phyloP scores from a whole-genome alignment of 352 stramenopile species.

The Pilasporangium apinafurcum region DNA sequence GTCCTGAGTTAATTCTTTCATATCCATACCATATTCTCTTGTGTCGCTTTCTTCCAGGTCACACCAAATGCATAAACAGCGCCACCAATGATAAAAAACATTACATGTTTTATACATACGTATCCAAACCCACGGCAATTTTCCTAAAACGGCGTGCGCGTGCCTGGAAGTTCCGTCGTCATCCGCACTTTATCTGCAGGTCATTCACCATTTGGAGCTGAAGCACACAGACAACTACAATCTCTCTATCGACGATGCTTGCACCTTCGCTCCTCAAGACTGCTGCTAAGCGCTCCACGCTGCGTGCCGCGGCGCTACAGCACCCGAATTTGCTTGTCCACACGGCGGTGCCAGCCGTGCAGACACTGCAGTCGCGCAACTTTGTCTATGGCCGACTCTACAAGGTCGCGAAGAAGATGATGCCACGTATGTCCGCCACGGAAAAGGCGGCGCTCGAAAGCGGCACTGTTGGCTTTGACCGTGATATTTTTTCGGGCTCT shows the following conservation, averaged over 20 bases:
- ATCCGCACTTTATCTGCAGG: background rate
- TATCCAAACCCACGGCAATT: too few relatives aligned
- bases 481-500: constrained; percentile 95
- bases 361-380: constrained; percentile 55
- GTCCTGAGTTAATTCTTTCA: too few relatives aligned
- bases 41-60: too few relatives aligned
- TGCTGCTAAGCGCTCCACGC: constrained; percentile 26
- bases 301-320: constrained; percentile 1
- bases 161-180: background rate
- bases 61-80: too few relatives aligned
- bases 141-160: too few relatives aligned
- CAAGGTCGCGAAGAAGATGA: constrained; percentile 92
- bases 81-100: too few relatives aligned
- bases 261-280: constrained; percentile 33
- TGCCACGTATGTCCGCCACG: constrained; percentile 94
- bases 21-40: too few relatives aligned
- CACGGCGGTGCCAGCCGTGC: constrained; percentile 34
- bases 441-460: constrained; percentile 94
- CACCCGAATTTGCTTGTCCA: too few relatives aligned
- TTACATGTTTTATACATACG: too few relatives aligned
- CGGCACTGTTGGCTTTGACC: constrained; percentile 96
- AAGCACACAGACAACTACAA: background rate
- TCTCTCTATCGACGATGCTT: constrained; percentile 14
- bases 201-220: constrained; percentile 8
- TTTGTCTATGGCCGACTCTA: constrained; percentile 89